Evolutionary conservation across 2,329 filamentous ascomycete species (phyloP).

Genomic region (Paraphaeosphaeria sporulosa): DNA sequence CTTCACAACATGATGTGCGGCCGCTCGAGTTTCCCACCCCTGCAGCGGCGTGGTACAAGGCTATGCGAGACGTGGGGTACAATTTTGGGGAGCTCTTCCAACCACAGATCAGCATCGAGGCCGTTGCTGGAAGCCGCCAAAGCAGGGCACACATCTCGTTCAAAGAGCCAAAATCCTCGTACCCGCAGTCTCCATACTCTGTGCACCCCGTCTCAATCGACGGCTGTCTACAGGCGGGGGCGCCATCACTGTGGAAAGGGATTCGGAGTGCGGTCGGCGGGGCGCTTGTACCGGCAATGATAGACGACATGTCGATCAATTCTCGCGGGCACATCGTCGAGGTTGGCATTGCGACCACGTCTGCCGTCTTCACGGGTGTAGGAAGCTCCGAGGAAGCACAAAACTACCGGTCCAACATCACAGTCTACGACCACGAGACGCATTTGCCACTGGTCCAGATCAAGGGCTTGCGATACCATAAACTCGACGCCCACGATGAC

Average conservation of each 20-base stretch:
- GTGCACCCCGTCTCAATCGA: slow-evolving; percentile 39
- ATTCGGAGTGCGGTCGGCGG: slow-evolving; percentile 14
- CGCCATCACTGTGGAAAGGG: slow-evolving; percentile 24
- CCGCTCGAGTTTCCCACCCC: not conserved
- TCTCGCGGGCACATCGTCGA: not conserved
- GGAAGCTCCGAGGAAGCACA: slow-evolving; percentile 20
- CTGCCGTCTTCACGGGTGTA: slow-evolving; percentile 19
- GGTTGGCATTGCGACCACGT: slow-evolving; percentile 8
- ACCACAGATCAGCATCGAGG: not conserved
- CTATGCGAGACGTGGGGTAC: not conserved
- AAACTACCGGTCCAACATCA: slow-evolving; percentile 16
- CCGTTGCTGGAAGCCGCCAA: not conserved
- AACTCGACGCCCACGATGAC: not conserved
- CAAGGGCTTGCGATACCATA: not conserved
- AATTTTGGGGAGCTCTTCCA: not conserved
- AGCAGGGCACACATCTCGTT: not conserved
- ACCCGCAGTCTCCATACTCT: slow-evolving; percentile 27
- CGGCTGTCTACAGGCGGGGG: slow-evolving; percentile 34
- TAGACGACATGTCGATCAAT: slow-evolving; percentile 33
- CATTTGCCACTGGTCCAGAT: not conserved
- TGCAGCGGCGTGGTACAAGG: not conserved
- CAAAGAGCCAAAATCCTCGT: not conserved
- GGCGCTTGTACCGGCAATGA: slow-evolving; percentile 28
- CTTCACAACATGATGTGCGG: not conserved
- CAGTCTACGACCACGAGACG: slow-evolving; percentile 5